Conservation (phyloP, 768 basidiomycete species). For the Amanita polypyramis region DNA sequence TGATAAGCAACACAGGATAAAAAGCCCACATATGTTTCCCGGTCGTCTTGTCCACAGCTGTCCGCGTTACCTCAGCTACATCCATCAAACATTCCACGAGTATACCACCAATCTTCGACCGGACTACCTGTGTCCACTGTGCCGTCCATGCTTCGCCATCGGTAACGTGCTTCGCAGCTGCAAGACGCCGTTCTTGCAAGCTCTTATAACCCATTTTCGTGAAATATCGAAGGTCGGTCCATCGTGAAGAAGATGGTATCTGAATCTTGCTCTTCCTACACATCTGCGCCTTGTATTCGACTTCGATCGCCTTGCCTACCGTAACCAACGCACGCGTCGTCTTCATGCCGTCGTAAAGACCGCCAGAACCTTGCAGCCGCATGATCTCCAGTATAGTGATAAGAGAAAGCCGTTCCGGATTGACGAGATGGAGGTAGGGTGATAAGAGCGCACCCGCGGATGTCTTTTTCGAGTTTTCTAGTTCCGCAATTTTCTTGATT, state of each 20-base stretch:
- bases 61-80: conserved; percentile 64
- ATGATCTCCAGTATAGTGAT: conserved; percentile 87
- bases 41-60: conserved; percentile 43
- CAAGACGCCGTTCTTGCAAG: conserved; percentile 53
- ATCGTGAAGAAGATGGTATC: conserved; percentile 24
- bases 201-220: conserved; percentile 48
- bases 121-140: conserved; percentile 70
- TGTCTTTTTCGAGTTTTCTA: conserved; percentile 18
- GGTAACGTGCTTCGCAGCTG: conserved; percentile 52
- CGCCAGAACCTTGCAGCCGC: conserved; percentile 68
- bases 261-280: conserved; percentile 54
- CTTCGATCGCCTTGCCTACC: conserved; percentile 79
- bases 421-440: conserved; percentile 69
- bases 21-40: conserved; percentile 48
- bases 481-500: conserved; percentile 31
- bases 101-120: conserved; percentile 73
- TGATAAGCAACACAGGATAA: background rate
- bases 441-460: conserved; percentile 22
- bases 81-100: conserved; percentile 81
- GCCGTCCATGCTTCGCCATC: conserved; percentile 68
- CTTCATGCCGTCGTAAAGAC: conserved; percentile 82
- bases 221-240: conserved; percentile 36
- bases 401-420: conserved; percentile 70
- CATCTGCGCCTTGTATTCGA: conserved; percentile 82
- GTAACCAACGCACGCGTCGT: conserved; percentile 70